Conservation (phyloP, 805 yeast genomes). For the Metschnikowia chrysomelidarum region DNA sequence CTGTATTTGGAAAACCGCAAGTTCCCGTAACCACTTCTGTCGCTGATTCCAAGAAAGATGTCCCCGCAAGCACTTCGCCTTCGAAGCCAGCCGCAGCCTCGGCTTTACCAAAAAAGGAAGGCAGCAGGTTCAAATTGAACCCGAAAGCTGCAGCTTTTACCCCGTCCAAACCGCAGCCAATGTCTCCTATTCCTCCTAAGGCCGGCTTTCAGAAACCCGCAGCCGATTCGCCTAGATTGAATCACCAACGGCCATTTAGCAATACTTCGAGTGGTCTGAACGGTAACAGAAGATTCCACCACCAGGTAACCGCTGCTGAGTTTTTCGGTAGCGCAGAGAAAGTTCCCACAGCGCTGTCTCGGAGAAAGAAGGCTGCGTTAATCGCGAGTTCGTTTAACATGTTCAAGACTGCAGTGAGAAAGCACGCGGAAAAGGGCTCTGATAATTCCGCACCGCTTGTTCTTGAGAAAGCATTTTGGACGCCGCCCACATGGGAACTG, state of each 20-base stretch:
- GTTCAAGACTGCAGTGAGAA: slow-evolving; percentile 45
- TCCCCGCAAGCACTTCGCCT: slow-evolving; percentile 6
- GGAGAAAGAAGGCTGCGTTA: slow-evolving; percentile 32
- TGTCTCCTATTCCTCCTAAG: slow-evolving; percentile 29
- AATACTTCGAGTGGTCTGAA: slow-evolving; percentile 18
- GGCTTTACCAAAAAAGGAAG: slow-evolving; percentile 11
- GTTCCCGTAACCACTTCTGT: slow-evolving; percentile 11
- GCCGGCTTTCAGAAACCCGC: slow-evolving; percentile 24
- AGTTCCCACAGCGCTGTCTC: slow-evolving; percentile 39
- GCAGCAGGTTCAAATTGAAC: slow-evolving; percentile 64
- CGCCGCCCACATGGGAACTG: slow-evolving; percentile 76
- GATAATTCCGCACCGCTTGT: slow-evolving; percentile 24
- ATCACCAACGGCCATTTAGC: slow-evolving; percentile 31
- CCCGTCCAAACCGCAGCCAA: slow-evolving; percentile 38
- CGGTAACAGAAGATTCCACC: slow-evolving; percentile 30
- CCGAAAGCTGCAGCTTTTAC: slow-evolving; percentile 68
- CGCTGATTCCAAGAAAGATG: slow-evolving; percentile 7
- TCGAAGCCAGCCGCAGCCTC: slow-evolving; percentile 4
- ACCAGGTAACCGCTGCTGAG: slow-evolving; percentile 40
- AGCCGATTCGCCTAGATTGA: slow-evolving; percentile 35
- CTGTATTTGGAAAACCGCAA: slow-evolving; percentile 1
- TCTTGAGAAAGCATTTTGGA: slow-evolving; percentile 63
- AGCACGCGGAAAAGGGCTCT: slow-evolving; percentile 20
- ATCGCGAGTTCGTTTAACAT: slow-evolving; percentile 51
- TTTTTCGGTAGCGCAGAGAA: slow-evolving; percentile 40